Evolutionary conservation across 2,329 filamentous ascomycete genomes (phyloP).

Genomic region (Cladophialophora exuberans): DNA sequence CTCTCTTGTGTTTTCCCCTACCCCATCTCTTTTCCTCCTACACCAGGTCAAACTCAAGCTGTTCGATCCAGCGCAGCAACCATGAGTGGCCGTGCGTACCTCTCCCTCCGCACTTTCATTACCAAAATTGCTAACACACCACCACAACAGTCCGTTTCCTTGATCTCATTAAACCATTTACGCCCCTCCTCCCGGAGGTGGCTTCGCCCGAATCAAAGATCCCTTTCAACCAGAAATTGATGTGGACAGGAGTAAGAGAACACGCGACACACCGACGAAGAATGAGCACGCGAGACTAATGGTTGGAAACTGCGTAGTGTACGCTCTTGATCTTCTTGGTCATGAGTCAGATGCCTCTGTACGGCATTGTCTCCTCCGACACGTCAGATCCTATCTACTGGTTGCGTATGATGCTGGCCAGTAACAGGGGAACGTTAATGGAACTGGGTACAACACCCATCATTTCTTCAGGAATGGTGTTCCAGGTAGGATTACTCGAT

Average conservation of each 20-base stretch:
- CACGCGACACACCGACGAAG: background rate
- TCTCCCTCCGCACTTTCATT: conserved; percentile 15
- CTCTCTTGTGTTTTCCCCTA: background rate
- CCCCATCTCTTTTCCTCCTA: conserved; percentile 4
- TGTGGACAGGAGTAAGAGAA: conserved; percentile 76
- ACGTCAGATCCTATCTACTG: conserved; percentile 99
- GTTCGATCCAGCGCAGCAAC: conserved; percentile 17
- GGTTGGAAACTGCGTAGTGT: conserved; percentile 51
- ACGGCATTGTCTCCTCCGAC: conserved; percentile 98
- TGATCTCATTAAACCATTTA: conserved; percentile 99
- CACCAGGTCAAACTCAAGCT: conserved; percentile 4
- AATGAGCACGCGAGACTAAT: conserved; percentile 23
- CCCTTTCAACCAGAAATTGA: conserved; percentile 97
- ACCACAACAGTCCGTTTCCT: conserved; percentile 83
- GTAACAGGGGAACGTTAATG: conserved; percentile 96
- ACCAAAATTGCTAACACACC: conserved; percentile 24
- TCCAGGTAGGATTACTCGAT: conserved; percentile 67
- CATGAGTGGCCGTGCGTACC: conserved; percentile 30
- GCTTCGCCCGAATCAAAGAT: conserved; percentile 98
- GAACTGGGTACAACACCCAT: conserved; percentile 97
- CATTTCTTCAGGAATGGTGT: conserved; percentile 99
- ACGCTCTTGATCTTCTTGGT: conserved; percentile 98
- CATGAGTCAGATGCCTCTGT: conserved; percentile 99
- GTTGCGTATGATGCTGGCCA: conserved; percentile 99
- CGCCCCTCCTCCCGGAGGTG: conserved; percentile 99